Evolutionary conservation across 352 stramenopile species (phyloP), one percentile per base, ranked within the genome.

Genomic region (Blastocystis sp.): DNA sequence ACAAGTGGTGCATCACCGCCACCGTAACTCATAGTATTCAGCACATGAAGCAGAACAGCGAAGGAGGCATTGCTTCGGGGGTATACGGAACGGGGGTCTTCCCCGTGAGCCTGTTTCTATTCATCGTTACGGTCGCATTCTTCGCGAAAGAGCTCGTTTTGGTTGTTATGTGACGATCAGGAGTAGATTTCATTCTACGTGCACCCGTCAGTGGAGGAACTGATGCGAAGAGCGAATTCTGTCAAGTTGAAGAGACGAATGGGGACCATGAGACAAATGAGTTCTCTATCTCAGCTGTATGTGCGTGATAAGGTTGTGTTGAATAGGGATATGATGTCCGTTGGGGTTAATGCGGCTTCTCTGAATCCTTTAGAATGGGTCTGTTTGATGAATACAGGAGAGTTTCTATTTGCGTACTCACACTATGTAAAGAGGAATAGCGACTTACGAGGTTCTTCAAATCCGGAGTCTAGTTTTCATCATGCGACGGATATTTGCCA

Each of bases 241-340:
- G 51, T 65, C 4, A 81, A 16, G n/a, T 50, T 81, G 6, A 37
- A 24, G 31, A 81, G 66, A 33, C 24, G 45, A 31, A 33, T 63
- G 39, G 37, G 39, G n/a, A 45, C 33, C 37, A 81, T 81, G 71
- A 63, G 39, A 60, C 71, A 81, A 29, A 81, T 81, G 71, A 81
- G 71, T 65, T 37, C 71, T 29, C 55, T 81, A 33, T 51, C n/a
- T 26, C 26, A 3, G 10, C 45, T 66, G 71, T 81, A 81, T 12
- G 39, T 35, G 29, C 19, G 24, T 37, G 19, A 24, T 51, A 24
- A 29, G 37, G 26, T 31, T 21, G 19, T 67, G 51, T 29, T 24
- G 21, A 31, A 3, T 81, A 81, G 71, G 24, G 71, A 81, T 81
- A 81, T 81, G 71, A 81, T 81, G 71, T 81, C 71, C 31, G 66